phyloP scores from a whole-genome alignment of 2,329 filamentous ascomycete species.

The Aspergillus uvarum region DNA sequence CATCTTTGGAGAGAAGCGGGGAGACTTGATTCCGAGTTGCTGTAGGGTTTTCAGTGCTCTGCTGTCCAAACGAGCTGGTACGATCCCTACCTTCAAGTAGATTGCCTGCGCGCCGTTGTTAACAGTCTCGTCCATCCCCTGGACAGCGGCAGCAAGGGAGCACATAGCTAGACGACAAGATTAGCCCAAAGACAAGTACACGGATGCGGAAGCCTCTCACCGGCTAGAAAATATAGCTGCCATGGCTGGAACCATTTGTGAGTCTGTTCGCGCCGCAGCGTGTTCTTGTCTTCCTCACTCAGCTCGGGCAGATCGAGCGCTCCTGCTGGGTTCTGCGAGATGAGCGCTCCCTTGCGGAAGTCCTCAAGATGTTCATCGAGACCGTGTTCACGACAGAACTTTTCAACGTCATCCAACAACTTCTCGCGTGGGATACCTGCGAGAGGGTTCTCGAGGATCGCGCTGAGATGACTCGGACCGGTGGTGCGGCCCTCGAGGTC shows the following conservation, averaged over 20 bases:
- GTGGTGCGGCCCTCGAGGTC: slow-evolving; percentile 26
- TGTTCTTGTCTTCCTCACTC: slow-evolving; percentile 44
- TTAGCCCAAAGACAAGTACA: too few species aligned
- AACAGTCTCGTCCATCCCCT: slow-evolving; percentile 53
- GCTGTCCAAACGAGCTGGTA: neutral
- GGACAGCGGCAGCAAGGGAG: slow-evolving; percentile 56
- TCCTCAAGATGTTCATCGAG: slow-evolving; percentile 50
- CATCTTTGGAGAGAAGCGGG: slow-evolving; percentile 10
- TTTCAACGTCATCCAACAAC: slow-evolving; percentile 55
- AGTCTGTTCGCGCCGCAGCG: slow-evolving; percentile 46
- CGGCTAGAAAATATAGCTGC: slow-evolving; percentile 49
- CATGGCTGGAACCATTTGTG: slow-evolving; percentile 54
- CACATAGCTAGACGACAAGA: slow-evolving; percentile 41
- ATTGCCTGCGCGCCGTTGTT: slow-evolving; percentile 49
- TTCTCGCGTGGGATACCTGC: slow-evolving; percentile 53
- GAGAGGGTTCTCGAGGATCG: slow-evolving; percentile 55
- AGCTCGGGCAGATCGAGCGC: slow-evolving; percentile 52
- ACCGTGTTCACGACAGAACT: slow-evolving; percentile 53
- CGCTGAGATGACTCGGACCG: slow-evolving; percentile 28
- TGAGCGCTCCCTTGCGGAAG: slow-evolving; percentile 54
- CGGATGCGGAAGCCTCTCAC: slow-evolving; percentile 23
- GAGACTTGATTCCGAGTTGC: slow-evolving; percentile 17
- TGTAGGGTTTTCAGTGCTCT: neutral
- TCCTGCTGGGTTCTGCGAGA: slow-evolving; percentile 52
- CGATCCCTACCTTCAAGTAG: slow-evolving; percentile 30